Percentiles rank a stretch among this genome's conserved stretches.
Evolutionary conservation across 2,329 filamentous ascomycete species (phyloP).

Genomic region (Talaromyces funiculosus): DNA sequence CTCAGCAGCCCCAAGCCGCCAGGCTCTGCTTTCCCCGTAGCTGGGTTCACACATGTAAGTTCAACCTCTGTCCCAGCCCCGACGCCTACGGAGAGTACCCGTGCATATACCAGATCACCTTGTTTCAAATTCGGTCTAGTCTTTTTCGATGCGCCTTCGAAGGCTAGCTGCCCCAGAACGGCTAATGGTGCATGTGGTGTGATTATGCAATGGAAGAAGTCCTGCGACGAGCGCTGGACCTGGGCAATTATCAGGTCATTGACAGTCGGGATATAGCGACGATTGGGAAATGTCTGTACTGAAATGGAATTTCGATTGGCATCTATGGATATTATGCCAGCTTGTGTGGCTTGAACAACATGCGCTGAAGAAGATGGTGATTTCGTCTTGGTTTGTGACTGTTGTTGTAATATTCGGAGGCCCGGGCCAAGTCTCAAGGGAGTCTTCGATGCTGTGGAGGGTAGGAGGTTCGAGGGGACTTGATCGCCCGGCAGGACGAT

Average conservation of each 20-base stretch:
- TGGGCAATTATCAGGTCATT: slow-evolving; percentile 87
- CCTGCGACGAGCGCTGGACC: slow-evolving; percentile 66
- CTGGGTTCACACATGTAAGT: slow-evolving; percentile 78
- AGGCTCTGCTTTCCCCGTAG: slow-evolving; percentile 79
- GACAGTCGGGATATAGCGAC: slow-evolving; percentile 69
- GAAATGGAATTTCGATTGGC: slow-evolving; percentile 35
- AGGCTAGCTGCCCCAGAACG: slow-evolving; percentile 78
- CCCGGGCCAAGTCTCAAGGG: slow-evolving; percentile 79
- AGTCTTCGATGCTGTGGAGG: slow-evolving; percentile 55
- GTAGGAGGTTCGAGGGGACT: slow-evolving; percentile 61
- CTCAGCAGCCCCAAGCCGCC: slow-evolving; percentile 80
- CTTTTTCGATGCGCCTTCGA: slow-evolving; percentile 88
- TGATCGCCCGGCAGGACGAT: slow-evolving; percentile 78
- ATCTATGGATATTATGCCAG: slow-evolving; percentile 35
- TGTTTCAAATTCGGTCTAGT: slow-evolving; percentile 70
- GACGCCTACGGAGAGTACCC: slow-evolving; percentile 69
- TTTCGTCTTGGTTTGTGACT: slow-evolving; percentile 57
- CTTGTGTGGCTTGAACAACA: slow-evolving; percentile 29
- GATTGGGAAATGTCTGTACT: slow-evolving; percentile 32
- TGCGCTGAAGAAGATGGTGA: slow-evolving; percentile 50
- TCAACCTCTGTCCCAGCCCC: slow-evolving; percentile 83
- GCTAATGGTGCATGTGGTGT: slow-evolving; percentile 59
- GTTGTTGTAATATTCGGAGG: slow-evolving; percentile 72
- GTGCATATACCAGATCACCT: slow-evolving; percentile 82
- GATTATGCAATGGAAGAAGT: slow-evolving; percentile 74